Percentiles rank a stretch among this genome's conserved stretches.
These are phyloP conservation scores for Ophiocordyceps australis DNA, from an alignment of 2,329 filamentous ascomycete species.

Conservation along the genomic window DNA sequence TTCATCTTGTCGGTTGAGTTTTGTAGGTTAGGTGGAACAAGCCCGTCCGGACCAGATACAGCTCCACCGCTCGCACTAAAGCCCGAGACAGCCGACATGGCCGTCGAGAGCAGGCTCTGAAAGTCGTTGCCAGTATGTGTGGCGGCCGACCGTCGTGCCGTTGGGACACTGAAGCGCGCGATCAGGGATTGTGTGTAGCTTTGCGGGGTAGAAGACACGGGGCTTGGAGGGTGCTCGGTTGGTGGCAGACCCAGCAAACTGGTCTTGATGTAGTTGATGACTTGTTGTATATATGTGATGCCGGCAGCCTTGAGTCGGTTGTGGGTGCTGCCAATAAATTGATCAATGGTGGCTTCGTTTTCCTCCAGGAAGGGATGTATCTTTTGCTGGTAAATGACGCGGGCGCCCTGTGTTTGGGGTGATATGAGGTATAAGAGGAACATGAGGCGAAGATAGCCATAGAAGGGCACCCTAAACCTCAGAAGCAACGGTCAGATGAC, in stretches of 20 bases:
- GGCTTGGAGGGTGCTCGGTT: slow-evolving; percentile 19
- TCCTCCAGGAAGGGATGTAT: slow-evolving; percentile 76
- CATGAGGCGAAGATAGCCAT: slow-evolving; percentile 73
- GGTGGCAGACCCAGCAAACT: slow-evolving; percentile 65
- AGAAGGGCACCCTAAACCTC: slow-evolving; percentile 64
- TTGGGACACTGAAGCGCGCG: slow-evolving; percentile 70
- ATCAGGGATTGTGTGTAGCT: slow-evolving; percentile 68
- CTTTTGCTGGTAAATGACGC: slow-evolving; percentile 66
- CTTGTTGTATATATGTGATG: slow-evolving; percentile 53
- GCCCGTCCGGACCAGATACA: slow-evolving; percentile 26
- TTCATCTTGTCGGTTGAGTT: slow-evolving; percentile 47
- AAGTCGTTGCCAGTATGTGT: slow-evolving; percentile 42
- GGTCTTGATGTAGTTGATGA: slow-evolving; percentile 54
- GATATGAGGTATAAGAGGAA: slow-evolving; percentile 89
- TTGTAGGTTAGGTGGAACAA: slow-evolving; percentile 54
- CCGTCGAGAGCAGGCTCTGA: slow-evolving; percentile 59
- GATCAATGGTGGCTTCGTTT: slow-evolving; percentile 79
- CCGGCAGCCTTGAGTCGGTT: slow-evolving; percentile 62
- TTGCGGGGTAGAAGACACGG: slow-evolving; percentile 24
- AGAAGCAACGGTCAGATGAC: neutral
- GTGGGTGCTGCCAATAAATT: slow-evolving; percentile 69
- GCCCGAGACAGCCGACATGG: slow-evolving; percentile 44
- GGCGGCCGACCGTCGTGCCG: slow-evolving; percentile 37
- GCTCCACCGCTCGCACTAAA: slow-evolving; percentile 14
- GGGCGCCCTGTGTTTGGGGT: slow-evolving; percentile 91